These are phyloP conservation scores for Fusarium nodosum DNA, from an alignment of 2,329 filamentous ascomycete species.

Conservation along the genomic window DNA sequence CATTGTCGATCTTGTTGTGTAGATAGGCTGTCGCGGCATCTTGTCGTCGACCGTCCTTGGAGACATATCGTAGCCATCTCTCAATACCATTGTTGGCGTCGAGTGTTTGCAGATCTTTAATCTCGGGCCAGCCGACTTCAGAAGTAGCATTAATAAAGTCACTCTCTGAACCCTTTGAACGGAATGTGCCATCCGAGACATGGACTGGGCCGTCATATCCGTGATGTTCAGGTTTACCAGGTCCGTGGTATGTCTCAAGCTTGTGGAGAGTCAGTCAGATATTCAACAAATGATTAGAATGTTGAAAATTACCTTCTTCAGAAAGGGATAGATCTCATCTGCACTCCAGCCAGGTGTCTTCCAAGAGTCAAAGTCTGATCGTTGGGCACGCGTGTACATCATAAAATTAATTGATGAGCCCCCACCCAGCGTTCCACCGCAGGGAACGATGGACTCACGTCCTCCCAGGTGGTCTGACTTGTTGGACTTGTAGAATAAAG, in stretches of 20 bases:
- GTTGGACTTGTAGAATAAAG: conserved; percentile 49
- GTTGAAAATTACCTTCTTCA: conserved; percentile 49
- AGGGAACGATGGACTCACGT: conserved; percentile 47
- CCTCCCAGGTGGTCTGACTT: conserved; percentile 44
- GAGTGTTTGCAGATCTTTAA: conserved; percentile 67
- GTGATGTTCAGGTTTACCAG: conserved; percentile 61
- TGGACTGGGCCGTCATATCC: conserved; percentile 68
- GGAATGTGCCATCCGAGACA: conserved; percentile 65
- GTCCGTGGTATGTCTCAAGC: conserved; percentile 69
- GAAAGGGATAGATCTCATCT: conserved; percentile 51
- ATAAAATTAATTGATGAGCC: conserved; percentile 54
- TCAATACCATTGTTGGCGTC: conserved; percentile 54
- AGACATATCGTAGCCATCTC: conserved; percentile 58
- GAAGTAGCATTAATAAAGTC: conserved; percentile 64
- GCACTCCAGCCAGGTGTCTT: conserved; percentile 53
- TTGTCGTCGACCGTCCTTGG: conserved; percentile 65
- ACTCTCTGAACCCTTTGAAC: conserved; percentile 57
- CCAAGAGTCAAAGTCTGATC: conserved; percentile 54
- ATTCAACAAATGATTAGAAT: fast-evolving
- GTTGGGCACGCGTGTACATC: conserved; percentile 53
- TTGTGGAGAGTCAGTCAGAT: conserved; percentile 33
- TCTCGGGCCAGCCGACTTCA: conserved; percentile 63
- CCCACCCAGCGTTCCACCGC: conserved; percentile 51
- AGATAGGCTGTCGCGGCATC: conserved; percentile 68
- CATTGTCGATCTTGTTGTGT: conserved; percentile 50